Conservation (phyloP, 257 asterid genomes). For the Salvia miltiorrhiza region DNA sequence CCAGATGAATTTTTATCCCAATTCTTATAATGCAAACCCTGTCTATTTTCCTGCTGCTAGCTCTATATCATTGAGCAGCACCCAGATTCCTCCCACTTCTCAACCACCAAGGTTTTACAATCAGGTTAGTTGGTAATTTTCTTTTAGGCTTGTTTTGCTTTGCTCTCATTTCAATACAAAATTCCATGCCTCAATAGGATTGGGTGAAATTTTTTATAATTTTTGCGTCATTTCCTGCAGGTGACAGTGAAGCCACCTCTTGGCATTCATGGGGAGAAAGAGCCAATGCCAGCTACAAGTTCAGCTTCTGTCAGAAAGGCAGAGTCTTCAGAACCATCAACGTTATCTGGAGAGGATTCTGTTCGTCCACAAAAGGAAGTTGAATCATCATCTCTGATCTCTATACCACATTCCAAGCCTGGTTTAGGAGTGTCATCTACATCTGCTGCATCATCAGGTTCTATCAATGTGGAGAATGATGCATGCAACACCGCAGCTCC, state of each 20-base stretch:
- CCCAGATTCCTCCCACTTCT: slow-evolving; percentile 49
- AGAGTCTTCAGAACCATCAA: slow-evolving; percentile 36
- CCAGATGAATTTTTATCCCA: slow-evolving; percentile 47
- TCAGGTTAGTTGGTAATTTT: slow-evolving; percentile 53
- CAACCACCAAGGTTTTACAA: slow-evolving; percentile 58
- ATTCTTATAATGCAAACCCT: slow-evolving; percentile 29
- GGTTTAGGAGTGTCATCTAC: slow-evolving; percentile 33
- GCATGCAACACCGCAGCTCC: slow-evolving; percentile 18
- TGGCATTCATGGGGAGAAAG: slow-evolving; percentile 53
- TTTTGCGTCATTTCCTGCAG: slow-evolving; percentile 30
- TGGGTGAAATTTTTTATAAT: neutral
- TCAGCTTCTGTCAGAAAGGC: slow-evolving; percentile 43
- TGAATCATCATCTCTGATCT: slow-evolving; percentile 35
- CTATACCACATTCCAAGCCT: slow-evolving; percentile 40
- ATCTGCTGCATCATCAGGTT: slow-evolving; percentile 27
- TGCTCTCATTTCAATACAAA: neutral
- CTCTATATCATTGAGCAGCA: slow-evolving; percentile 50
- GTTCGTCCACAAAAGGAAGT: slow-evolving; percentile 37
- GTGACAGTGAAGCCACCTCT: slow-evolving; percentile 71
- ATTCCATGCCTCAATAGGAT: neutral
- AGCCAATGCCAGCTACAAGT: slow-evolving; percentile 30
- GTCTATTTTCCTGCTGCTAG: slow-evolving; percentile 41
- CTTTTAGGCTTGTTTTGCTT: neutral
- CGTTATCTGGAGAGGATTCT: slow-evolving; percentile 30
- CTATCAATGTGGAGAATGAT: slow-evolving; percentile 29